Evolutionary conservation across 2,329 filamentous ascomycete species (phyloP).

Genomic region (Fusarium compactum): DNA sequence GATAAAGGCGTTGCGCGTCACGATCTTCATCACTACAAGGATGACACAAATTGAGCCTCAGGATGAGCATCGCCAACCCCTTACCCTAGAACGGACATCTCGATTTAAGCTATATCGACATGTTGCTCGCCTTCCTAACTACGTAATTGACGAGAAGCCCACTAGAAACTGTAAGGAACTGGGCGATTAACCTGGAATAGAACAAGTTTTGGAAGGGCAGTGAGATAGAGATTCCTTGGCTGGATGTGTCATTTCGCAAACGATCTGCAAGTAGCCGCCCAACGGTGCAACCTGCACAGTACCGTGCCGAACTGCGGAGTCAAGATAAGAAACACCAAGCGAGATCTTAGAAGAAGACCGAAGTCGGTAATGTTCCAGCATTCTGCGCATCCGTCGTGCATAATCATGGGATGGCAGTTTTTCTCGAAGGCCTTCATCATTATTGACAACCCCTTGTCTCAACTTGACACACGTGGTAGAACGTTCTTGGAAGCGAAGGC

Average conservation of each 20-base stretch:
- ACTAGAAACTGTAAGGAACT: constrained; percentile 17
- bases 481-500: constrained; percentile 1
- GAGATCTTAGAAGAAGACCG: constrained; percentile 2
- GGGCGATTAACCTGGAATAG: neutral
- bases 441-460: neutral
- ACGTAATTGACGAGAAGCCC: constrained; percentile 11
- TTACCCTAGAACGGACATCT: constrained; percentile 7
- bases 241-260: neutral
- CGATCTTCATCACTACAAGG: neutral
- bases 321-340: constrained; percentile 2
- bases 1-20: neutral
- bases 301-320: neutral
- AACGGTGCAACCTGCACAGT: neutral
- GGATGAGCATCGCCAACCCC: neutral
- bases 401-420: neutral
- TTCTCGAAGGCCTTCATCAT: constrained; percentile 19
- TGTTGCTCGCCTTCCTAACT: constrained; percentile 19
- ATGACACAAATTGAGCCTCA: neutral
- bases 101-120: neutral
- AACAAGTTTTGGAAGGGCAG: constrained; percentile 3
- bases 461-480: neutral
- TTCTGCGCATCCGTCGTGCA: constrained; percentile 9
- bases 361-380: neutral
- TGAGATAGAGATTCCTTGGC: neutral
- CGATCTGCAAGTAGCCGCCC: neutral